Evolutionary conservation across 2,329 filamentous ascomycete species (phyloP).

Genomic region (Ophiostoma quercus): DNA sequence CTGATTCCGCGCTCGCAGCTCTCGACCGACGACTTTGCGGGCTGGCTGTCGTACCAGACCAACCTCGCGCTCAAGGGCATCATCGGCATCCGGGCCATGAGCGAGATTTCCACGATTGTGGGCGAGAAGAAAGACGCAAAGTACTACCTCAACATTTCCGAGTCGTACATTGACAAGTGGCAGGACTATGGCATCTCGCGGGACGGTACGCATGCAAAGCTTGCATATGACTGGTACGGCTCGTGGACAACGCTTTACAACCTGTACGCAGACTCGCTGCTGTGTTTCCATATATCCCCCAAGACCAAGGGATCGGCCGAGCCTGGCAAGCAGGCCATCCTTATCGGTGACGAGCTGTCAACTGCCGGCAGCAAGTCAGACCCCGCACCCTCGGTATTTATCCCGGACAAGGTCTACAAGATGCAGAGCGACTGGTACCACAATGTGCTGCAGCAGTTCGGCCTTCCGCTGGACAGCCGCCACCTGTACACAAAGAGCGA

Average conservation of each 20-base stretch:
- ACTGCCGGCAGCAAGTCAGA: constrained; percentile 21
- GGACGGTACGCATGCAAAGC: constrained; percentile 63
- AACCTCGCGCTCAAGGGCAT: constrained; percentile 74
- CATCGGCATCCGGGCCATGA: constrained; percentile 73
- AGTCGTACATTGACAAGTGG: constrained; percentile 65
- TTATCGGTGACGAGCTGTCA: neutral
- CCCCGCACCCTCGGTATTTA: constrained; percentile 45
- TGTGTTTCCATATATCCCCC: constrained; percentile 33
- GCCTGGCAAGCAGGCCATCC: constrained; percentile 23
- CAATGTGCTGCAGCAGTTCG: constrained; percentile 72
- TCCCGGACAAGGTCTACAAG: constrained; percentile 70
- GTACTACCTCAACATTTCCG: constrained; percentile 58
- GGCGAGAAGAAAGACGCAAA: constrained; percentile 54
- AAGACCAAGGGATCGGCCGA: constrained; percentile 11
- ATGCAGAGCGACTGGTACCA: constrained; percentile 78
- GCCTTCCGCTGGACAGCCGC: constrained; percentile 73
- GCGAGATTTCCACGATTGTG: constrained; percentile 57
- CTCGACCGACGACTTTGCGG: constrained; percentile 73
- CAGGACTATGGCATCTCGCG: constrained; percentile 61
- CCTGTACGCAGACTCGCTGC: constrained; percentile 58
- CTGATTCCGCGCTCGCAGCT: constrained; percentile 67
- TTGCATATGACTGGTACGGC: constrained; percentile 71
- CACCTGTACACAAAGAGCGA: constrained; percentile 85
- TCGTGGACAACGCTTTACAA: constrained; percentile 76
- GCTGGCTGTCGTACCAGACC: constrained; percentile 67